These are phyloP conservation scores for Penicillium taxi DNA, from an alignment of 495 filamentous ascomycete species.

Conservation along the genomic window DNA sequence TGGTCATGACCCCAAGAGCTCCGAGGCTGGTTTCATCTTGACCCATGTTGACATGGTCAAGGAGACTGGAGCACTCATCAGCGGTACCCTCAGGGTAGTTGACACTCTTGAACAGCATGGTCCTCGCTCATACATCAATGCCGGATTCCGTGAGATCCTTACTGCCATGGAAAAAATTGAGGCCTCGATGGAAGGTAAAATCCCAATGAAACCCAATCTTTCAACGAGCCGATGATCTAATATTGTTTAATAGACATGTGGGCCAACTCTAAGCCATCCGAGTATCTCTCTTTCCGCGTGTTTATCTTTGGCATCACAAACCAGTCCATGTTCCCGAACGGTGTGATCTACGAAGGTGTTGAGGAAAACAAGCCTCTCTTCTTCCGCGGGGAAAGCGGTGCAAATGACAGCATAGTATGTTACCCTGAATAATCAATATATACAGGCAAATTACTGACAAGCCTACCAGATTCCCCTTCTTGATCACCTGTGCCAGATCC, in stretches of 20 bases:
- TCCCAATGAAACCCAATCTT: neutral
- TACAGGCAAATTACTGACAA: slow-evolving; percentile 1
- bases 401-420: slow-evolving; percentile 74
- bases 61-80: slow-evolving; percentile 62
- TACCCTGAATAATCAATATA: neutral
- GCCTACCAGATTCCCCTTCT: slow-evolving; percentile 64
- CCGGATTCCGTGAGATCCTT: slow-evolving; percentile 54
- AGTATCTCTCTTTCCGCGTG: slow-evolving; percentile 78
- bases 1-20: slow-evolving; percentile 76
- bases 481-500: slow-evolving; percentile 71
- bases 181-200: slow-evolving; percentile 64
- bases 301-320: slow-evolving; percentile 91
- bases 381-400: slow-evolving; percentile 83
- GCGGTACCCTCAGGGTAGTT: slow-evolving; percentile 57
- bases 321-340: slow-evolving; percentile 86
- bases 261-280: slow-evolving; percentile 65
- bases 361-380: slow-evolving; percentile 57
- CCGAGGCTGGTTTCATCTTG: slow-evolving; percentile 84
- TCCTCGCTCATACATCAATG: slow-evolving; percentile 51
- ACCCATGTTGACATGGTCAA: slow-evolving; percentile 81
- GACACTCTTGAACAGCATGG: slow-evolving; percentile 44
- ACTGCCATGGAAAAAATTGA: slow-evolving; percentile 63
- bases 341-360: slow-evolving; percentile 79
- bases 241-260: slow-evolving; percentile 59
- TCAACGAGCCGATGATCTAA: slow-evolving; percentile 3